Evolutionary conservation across 2,329 filamentous ascomycete genomes (phyloP).

Genomic region (Dissoconium aciculare): DNA sequence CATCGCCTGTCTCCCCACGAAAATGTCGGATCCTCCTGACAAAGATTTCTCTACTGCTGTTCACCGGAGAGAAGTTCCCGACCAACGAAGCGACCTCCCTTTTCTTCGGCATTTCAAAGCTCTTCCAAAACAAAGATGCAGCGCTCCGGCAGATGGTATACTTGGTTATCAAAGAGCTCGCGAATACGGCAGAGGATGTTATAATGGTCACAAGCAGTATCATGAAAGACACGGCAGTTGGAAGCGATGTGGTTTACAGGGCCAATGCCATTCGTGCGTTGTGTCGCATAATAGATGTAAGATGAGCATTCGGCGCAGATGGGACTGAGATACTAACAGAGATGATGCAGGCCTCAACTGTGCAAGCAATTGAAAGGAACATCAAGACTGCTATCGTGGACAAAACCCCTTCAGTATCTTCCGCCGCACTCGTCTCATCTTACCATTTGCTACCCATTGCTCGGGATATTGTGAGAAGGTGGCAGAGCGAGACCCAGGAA

Average conservation of each 20-base stretch:
- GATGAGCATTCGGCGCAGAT: constrained; percentile 16
- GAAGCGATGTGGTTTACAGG: constrained; percentile 83
- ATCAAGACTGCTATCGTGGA: constrained; percentile 99
- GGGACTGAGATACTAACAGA: neutral
- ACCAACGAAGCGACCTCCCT: constrained; percentile 94
- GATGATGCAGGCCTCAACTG: constrained; percentile 61
- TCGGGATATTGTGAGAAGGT: constrained; percentile 85
- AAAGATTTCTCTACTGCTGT: constrained; percentile 90
- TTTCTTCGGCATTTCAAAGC: constrained; percentile 97
- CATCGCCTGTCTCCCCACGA: constrained; percentile 87
- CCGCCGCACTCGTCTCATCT: constrained; percentile 86
- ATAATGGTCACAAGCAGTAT: constrained; percentile 99
- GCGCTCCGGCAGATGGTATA: constrained; percentile 98
- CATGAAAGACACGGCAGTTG: constrained; percentile 97
- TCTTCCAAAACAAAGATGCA: constrained; percentile 99
- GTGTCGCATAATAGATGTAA: constrained; percentile 90
- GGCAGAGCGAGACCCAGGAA: constrained; percentile 97
- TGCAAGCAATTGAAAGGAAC: constrained; percentile 92
- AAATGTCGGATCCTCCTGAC: constrained; percentile 95
- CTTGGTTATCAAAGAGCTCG: constrained; percentile 93
- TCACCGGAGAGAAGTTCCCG: constrained; percentile 93
- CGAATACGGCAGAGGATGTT: constrained; percentile 88
- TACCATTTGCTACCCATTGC: constrained; percentile 96
- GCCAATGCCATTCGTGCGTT: constrained; percentile 92
- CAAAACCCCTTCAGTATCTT: constrained; percentile 94